A percentile compares a stretch with the other conserved stretches of the same genome.
These are phyloP conservation scores for Galium porrigens DNA, from an alignment of 305 asterid species.

Conservation along the genomic window DNA sequence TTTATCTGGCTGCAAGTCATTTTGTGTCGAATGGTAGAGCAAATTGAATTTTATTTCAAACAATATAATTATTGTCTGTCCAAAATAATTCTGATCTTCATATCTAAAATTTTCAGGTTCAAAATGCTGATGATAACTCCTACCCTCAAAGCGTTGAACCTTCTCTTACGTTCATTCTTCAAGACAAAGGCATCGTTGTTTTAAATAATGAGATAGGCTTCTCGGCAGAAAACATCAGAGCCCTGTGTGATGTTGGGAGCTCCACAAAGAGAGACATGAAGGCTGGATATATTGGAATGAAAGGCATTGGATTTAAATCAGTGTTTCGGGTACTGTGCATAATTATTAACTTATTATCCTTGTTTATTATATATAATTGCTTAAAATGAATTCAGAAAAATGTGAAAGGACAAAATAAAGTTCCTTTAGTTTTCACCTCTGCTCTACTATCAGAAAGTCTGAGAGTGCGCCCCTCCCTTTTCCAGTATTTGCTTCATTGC, in stretches of 20 bases:
- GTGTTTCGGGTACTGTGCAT: conserved; percentile 58
- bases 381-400: neutral
- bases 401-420: no score
- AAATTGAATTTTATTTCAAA: neutral
- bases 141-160: conserved; percentile 67
- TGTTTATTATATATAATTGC: neutral
- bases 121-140: conserved; percentile 91
- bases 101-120: conserved; percentile 48
- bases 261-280: conserved; percentile 58
- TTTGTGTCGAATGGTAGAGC: neutral
- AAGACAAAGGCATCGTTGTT: conserved; percentile 51
- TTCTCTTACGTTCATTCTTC: conserved; percentile 68
- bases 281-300: conserved; percentile 92
- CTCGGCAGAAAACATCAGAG: conserved; percentile 54
- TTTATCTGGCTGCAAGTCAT: neutral
- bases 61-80: neutral
- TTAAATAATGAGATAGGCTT: conserved; percentile 86
- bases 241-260: conserved; percentile 94
- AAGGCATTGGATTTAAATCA: conserved; percentile 99
- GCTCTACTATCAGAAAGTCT: neutral
- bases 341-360: neutral
- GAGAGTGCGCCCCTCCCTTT: neutral
- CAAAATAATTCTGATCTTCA: neutral
- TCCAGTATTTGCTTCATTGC: neutral
- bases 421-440: neutral